Evolutionary conservation across 202 grass and related monocot genomes (phyloP).

Genomic region (Bolboschoenoplectus hybrid): DNA sequence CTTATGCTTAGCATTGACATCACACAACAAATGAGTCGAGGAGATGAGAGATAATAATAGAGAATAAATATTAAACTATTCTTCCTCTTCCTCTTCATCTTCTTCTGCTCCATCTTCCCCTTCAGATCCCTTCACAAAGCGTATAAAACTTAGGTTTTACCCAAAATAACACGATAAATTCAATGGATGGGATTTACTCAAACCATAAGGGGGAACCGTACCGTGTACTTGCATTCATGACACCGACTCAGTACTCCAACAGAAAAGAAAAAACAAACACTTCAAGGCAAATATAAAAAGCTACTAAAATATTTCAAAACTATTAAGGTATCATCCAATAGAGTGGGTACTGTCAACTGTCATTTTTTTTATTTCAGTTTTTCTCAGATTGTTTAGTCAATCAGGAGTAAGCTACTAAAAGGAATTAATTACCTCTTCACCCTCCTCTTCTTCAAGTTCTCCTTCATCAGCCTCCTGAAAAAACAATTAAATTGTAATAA

Average conservation of each 20-base stretch:
- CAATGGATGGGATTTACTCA: not conserved
- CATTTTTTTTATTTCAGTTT: not conserved
- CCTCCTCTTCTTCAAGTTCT: constrained; percentile 53
- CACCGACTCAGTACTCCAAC: not conserved
- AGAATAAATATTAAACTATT: constrained; percentile 20
- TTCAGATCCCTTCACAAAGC: constrained; percentile 53
- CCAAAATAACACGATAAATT: not conserved
- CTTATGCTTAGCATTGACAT: not conserved
- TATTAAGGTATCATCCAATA: not conserved
- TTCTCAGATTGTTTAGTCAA: not conserved
- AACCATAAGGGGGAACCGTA: not conserved
- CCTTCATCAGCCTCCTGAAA: constrained; percentile 70
- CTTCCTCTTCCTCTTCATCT: constrained; percentile 45
- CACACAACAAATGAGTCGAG: not conserved
- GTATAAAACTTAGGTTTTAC: not conserved
- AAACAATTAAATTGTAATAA: constrained; percentile 18
- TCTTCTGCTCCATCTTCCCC: constrained; percentile 44
- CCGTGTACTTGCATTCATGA: not conserved
- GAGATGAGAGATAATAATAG: not conserved
- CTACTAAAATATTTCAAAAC: not conserved
- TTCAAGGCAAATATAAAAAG: not conserved
- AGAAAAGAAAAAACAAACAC: not conserved
- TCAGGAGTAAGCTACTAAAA: not conserved
- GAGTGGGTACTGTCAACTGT: not conserved
- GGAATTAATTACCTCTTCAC: constrained; percentile 57